Conservation (phyloP, 2,329 filamentous ascomycete species). For the Lecanicillium sp. region DNA sequence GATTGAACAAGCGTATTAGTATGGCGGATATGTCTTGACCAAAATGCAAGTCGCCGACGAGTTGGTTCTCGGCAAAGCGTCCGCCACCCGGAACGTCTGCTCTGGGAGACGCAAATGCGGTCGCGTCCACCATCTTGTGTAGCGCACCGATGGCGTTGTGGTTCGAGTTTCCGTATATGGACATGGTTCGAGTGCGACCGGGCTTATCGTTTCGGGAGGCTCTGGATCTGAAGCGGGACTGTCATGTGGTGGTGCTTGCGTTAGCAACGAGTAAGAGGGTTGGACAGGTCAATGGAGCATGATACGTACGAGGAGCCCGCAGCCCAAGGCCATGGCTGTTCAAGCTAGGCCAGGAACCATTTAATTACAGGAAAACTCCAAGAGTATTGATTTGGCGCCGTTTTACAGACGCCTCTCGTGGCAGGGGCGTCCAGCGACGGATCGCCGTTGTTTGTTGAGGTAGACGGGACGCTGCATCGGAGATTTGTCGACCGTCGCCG, state of each 20-base stretch:
- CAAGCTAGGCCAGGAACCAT: too few species aligned
- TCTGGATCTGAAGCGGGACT: constrained; percentile 3
- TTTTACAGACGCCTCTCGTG: too few species aligned
- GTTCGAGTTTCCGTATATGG: constrained; percentile 30
- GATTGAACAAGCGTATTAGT: constrained; percentile 39
- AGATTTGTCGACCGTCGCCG: too few species aligned
- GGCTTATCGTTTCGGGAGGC: constrained; percentile 11
- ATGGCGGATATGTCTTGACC: constrained; percentile 41
- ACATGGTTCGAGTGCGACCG: constrained; percentile 27
- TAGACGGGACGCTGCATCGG: too few species aligned
- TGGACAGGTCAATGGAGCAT: not conserved
- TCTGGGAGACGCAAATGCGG: constrained; percentile 22
- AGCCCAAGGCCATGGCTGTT: constrained; percentile 5
- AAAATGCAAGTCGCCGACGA: constrained; percentile 29
- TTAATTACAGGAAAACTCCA: too few species aligned
- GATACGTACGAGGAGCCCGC: constrained; percentile 5
- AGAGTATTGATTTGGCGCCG: too few species aligned
- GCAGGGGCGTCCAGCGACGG: too few species aligned
- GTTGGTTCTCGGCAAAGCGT: constrained; percentile 12
- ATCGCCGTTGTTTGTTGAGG: too few species aligned
- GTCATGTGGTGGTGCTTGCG: not conserved
- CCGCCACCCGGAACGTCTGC: constrained; percentile 20
- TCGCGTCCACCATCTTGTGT: constrained; percentile 24
- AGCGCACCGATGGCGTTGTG: constrained; percentile 20
- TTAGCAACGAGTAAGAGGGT: not conserved